Percentiles rank a stretch among this genome's conserved stretches.
Conservation (phyloP, 352 stramenopile species). For the Plasmopara halstedii region DNA sequence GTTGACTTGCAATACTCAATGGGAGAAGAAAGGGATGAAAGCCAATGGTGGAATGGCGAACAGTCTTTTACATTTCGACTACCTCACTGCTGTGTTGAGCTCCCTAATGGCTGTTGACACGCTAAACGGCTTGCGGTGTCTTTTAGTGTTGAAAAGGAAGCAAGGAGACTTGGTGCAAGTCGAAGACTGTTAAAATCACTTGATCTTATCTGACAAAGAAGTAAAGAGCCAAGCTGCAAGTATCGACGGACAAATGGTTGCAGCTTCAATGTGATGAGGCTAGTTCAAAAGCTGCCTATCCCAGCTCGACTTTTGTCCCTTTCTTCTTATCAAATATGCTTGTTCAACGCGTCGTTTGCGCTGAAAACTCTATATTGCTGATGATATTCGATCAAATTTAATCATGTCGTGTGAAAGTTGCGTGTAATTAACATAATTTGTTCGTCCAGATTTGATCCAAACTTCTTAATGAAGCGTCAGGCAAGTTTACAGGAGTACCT, state of each 20-base stretch:
- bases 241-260: slow-evolving; percentile 6
- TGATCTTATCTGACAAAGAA: slow-evolving; percentile 77
- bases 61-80: not conserved
- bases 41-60: not conserved
- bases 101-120: slow-evolving; percentile 9
- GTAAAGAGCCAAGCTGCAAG: slow-evolving; percentile 7
- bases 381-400: not conserved
- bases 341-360: slow-evolving; percentile 7
- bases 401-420: not conserved
- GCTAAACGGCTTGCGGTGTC: slow-evolving; percentile 3
- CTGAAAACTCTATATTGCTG: slow-evolving; percentile 26
- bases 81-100: slow-evolving; percentile 18
- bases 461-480: slow-evolving; percentile 74
- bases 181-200: slow-evolving; percentile 79
- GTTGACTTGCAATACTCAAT: slow-evolving; percentile 4
- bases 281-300: not conserved
- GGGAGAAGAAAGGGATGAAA: not conserved
- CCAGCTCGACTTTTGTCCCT: slow-evolving; percentile 1
- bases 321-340: slow-evolving; percentile 6
- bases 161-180: slow-evolving; percentile 33
- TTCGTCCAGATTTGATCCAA: slow-evolving; percentile 63
- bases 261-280: slow-evolving; percentile 8
- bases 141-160: slow-evolving; percentile 32
- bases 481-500: slow-evolving; percentile 68
- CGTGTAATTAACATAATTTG: slow-evolving; percentile 1